These are phyloP conservation scores for Yarrowia yakushimensis DNA, from an alignment of 805 yeast species.

Conservation along the genomic window DNA sequence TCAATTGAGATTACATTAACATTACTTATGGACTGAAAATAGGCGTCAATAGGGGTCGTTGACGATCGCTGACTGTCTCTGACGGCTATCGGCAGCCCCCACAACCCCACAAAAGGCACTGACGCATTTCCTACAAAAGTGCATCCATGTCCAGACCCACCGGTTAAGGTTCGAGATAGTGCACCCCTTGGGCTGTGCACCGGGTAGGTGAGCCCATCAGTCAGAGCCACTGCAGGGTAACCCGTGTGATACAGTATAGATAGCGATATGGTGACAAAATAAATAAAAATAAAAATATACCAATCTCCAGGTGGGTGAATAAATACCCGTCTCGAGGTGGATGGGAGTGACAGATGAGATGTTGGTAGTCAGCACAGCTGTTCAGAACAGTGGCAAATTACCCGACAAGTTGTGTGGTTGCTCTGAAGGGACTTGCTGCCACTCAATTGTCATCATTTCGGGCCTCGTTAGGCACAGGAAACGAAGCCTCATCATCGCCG, in stretches of 20 bases:
- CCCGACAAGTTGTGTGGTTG: neutral
- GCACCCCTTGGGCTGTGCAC: conserved; percentile 20
- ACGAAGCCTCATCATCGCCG: conserved; percentile 19
- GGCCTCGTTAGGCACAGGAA: neutral
- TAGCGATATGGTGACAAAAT: neutral
- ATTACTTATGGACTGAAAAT: no score
- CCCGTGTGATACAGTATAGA: neutral
- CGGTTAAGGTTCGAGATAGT: conserved; percentile 8
- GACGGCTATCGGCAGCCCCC: no score
- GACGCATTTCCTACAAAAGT: neutral
- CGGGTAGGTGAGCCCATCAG: conserved; percentile 22
- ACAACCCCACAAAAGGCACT: no score
- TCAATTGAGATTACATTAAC: neutral
- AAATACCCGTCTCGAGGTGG: no score
- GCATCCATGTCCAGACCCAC: neutral
- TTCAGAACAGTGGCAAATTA: conserved; percentile 8
- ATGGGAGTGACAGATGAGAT: no score
- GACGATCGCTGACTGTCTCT: no score
- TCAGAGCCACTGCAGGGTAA: conserved; percentile 2
- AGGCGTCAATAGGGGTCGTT: no score
- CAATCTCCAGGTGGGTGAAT: no score
- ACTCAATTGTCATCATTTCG: neutral
- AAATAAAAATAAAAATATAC: no score
- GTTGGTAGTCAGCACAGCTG: neutral
- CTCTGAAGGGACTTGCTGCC: neutral